These are phyloP conservation scores for Ceriops zippeliana DNA, from an alignment of 345 rosid species.

Conservation along the genomic window DNA sequence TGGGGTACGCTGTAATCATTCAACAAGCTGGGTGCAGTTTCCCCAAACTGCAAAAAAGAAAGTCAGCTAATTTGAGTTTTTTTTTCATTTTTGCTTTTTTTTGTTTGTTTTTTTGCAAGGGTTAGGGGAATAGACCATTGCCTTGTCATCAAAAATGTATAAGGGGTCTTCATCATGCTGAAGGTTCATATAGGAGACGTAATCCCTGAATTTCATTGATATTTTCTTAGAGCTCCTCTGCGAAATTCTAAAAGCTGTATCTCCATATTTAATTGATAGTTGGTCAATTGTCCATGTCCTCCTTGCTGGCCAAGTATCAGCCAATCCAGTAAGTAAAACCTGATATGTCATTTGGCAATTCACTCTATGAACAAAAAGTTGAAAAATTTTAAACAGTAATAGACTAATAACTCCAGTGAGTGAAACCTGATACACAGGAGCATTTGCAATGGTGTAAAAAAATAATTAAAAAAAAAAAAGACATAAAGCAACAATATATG, in stretches of 20 bases:
- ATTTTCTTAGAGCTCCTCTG: slow-evolving; percentile 64
- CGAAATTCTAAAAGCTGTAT: slow-evolving; percentile 71
- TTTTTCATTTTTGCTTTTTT: too few relatives aligned
- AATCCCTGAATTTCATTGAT: slow-evolving; percentile 77
- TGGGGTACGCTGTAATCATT: slow-evolving; percentile 77
- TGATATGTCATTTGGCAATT: slow-evolving; percentile 23
- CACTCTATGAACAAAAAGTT: slow-evolving; percentile 8
- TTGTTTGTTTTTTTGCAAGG: too few relatives aligned
- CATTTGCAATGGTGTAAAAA: not conserved
- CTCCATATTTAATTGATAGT: slow-evolving; percentile 55
- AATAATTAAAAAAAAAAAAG: not conserved
- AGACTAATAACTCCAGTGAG: too few relatives aligned
- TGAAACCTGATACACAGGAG: too few relatives aligned
- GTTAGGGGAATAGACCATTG: slow-evolving; percentile 12
- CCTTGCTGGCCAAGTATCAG: slow-evolving; percentile 89
- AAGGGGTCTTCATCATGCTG: slow-evolving; percentile 97
- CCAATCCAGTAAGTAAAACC: slow-evolving; percentile 78
- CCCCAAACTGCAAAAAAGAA: slow-evolving; percentile 68
- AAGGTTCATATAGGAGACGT: slow-evolving; percentile 60
- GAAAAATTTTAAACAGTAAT: not conserved
- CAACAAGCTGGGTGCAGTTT: slow-evolving; percentile 68
- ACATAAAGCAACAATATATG: too few relatives aligned
- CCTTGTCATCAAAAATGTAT: slow-evolving; percentile 91
- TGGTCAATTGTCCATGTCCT: slow-evolving; percentile 75
- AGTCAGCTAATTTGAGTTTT: slow-evolving; percentile 5